Percentiles rank a stretch among this genome's conserved stretches.
These are phyloP conservation scores for Trichosporon ovoides DNA, from an alignment of 1,284 basidiomycete genomes.

Conservation along the genomic window DNA sequence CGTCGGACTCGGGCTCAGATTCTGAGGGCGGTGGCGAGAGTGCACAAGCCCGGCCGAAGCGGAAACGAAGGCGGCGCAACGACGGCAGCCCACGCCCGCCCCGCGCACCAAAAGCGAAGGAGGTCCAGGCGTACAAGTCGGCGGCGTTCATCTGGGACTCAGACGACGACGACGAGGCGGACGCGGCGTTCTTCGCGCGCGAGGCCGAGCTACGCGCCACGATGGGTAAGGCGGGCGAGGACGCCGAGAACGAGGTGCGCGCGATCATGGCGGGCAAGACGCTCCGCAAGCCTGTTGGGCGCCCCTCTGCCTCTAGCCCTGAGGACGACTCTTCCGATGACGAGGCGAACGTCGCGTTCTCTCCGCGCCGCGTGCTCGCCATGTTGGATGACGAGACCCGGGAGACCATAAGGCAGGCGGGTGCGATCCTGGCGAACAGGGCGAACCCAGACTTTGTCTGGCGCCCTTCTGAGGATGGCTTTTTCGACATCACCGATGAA, in stretches of 20 bases:
- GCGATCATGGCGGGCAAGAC: slow-evolving; percentile 5
- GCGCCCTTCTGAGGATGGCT: too few species aligned
- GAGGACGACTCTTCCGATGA: slow-evolving; percentile 13
- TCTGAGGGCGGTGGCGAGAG: slow-evolving; percentile 68
- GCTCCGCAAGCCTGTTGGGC: background rate
- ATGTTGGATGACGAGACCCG: background rate
- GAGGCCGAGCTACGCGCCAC: slow-evolving; percentile 59
- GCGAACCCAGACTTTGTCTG: too few species aligned
- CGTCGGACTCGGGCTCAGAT: slow-evolving; percentile 53
- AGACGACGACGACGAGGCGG: slow-evolving; percentile 59
- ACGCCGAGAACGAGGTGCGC: slow-evolving; percentile 22
- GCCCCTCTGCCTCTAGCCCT: background rate
- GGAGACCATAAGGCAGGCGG: background rate
- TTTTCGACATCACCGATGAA: too few species aligned
- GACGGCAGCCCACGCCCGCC: slow-evolving; percentile 10
- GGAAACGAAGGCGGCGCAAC: slow-evolving; percentile 10
- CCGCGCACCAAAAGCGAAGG: slow-evolving; percentile 48
- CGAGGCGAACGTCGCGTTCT: background rate
- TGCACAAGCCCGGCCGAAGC: slow-evolving; percentile 43
- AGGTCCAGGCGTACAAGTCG: slow-evolving; percentile 71
- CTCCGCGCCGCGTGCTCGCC: too few species aligned
- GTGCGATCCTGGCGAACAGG: background rate
- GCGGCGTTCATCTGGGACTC: slow-evolving; percentile 86
- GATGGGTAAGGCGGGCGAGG: slow-evolving; percentile 53
- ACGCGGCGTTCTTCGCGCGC: slow-evolving; percentile 63